Percentiles rank a stretch among this genome's conserved stretches.
Evolutionary conservation across 441 rosid species (phyloP).

Genomic region (Adansonia gregorii): DNA sequence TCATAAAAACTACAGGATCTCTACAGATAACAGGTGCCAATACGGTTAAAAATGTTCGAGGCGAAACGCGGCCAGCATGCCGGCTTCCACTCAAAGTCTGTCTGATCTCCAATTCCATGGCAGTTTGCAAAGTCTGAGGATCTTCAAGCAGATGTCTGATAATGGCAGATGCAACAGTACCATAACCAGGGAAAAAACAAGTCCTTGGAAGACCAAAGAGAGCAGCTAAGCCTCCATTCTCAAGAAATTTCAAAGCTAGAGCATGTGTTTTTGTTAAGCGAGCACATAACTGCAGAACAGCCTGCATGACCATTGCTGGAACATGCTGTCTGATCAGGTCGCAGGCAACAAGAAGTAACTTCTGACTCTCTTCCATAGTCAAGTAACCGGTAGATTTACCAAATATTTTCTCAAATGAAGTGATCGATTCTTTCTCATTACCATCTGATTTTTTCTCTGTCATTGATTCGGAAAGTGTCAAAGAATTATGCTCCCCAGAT

Average conservation of each 20-base stretch:
- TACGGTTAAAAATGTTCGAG: constrained; percentile 74
- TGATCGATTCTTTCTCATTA: constrained; percentile 50
- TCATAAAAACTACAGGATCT: constrained; percentile 90
- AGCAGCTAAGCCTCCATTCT: constrained; percentile 77
- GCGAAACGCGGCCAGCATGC: constrained; percentile 71
- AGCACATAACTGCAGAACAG: constrained; percentile 92
- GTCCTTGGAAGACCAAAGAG: constrained; percentile 83
- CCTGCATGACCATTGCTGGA: constrained; percentile 93
- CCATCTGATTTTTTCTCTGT: constrained; percentile 53
- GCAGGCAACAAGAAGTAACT: constrained; percentile 67
- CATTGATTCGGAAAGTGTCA: constrained; percentile 40
- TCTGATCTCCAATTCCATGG: constrained; percentile 95
- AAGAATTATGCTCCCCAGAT: constrained; percentile 45
- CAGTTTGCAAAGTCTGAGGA: constrained; percentile 94
- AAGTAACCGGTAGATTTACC: constrained; percentile 85
- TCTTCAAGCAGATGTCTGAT: constrained; percentile 95
- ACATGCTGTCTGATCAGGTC: constrained; percentile 82
- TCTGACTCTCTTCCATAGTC: constrained; percentile 72
- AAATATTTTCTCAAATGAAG: constrained; percentile 60
- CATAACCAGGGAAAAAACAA: constrained; percentile 93
- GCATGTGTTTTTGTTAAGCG: constrained; percentile 83
- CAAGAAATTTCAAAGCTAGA: constrained; percentile 86
- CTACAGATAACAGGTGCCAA: constrained; percentile 94
- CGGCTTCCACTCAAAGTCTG: constrained; percentile 79
- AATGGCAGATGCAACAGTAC: constrained; percentile 84